Conservation (phyloP, 2,329 filamentous ascomycete genomes). For the Paracoccidioides brasiliensis region DNA sequence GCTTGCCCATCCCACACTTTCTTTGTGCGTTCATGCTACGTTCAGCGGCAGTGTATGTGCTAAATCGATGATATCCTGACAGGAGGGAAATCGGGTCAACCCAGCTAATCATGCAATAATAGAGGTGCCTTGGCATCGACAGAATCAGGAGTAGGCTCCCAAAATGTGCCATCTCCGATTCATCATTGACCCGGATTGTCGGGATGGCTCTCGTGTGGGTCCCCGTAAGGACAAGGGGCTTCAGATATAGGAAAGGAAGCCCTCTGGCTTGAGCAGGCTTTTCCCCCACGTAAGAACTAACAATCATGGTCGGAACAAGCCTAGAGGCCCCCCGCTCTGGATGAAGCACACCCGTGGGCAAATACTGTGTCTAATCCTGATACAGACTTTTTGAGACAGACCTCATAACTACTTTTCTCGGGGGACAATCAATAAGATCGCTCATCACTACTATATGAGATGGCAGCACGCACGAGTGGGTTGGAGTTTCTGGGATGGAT, state of each 20-base stretch:
- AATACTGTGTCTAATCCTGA: too few species aligned
- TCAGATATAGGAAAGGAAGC: neutral
- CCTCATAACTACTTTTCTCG: too few species aligned
- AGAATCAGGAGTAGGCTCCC: neutral
- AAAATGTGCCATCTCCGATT: neutral
- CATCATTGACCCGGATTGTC: neutral
- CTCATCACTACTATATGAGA: neutral
- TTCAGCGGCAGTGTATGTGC: too few species aligned
- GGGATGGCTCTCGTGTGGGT: neutral
- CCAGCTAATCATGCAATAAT: neutral
- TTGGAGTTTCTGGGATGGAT: neutral
- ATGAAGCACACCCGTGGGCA: too few species aligned
- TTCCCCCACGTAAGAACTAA: neutral
- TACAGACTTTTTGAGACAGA: too few species aligned
- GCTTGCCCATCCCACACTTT: neutral
- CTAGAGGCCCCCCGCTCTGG: too few species aligned
- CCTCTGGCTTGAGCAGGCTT: neutral
- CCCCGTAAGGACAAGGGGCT: neutral
- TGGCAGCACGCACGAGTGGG: neutral
- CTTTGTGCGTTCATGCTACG: neutral
- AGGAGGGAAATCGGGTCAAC: neutral
- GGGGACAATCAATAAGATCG: too few species aligned
- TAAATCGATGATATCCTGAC: too few species aligned
- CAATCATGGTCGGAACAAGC: too few species aligned
- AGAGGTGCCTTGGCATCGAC: neutral